Evolutionary conservation across 768 basidiomycete species (phyloP).

Genomic region (Boletus fagicola): DNA sequence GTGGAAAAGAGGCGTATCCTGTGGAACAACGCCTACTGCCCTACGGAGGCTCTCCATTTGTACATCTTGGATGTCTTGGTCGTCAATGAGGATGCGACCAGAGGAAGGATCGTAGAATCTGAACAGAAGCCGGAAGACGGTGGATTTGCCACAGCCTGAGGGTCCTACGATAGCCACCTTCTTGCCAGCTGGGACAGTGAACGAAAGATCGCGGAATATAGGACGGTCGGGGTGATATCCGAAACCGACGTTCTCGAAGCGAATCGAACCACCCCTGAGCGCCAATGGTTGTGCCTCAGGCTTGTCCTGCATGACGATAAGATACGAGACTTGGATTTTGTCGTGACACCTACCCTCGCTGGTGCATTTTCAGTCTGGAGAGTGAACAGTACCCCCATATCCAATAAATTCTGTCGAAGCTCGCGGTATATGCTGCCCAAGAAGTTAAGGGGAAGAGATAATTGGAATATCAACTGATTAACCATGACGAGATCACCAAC

Average conservation of each 20-base stretch:
- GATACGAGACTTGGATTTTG: background rate
- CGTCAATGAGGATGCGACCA: conserved; percentile 85
- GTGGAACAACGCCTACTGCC: conserved; percentile 90
- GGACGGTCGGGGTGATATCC: conserved; percentile 89
- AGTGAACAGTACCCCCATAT: conserved; percentile 96
- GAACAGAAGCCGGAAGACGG: conserved; percentile 90
- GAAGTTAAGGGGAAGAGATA: conserved; percentile 96
- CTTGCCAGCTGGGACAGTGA: conserved; percentile 92
- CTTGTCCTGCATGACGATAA: conserved; percentile 52
- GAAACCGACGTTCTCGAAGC: conserved; percentile 90
- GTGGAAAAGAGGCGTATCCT: conserved; percentile 98
- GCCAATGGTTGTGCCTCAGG: conserved; percentile 63
- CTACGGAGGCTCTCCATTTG: conserved; percentile 69
- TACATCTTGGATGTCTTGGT: conserved; percentile 76
- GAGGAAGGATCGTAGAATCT: conserved; percentile 86
- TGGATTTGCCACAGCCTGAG: conserved; percentile 96
- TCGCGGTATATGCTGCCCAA: conserved; percentile 97
- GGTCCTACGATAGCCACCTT: conserved; percentile 98
- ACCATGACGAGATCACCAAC: conserved; percentile 99
- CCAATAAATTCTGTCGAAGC: conserved; percentile 90
- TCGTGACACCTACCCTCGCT: conserved; percentile 44
- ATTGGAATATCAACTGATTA: conserved; percentile 96
- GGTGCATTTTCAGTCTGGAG: conserved; percentile 79
- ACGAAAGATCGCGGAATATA: conserved; percentile 85
- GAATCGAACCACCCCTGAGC: conserved; percentile 81